Base-by-base conservation (phyloP, 1,139 yeast genomes). In the Kodamaea plutei region DNA sequence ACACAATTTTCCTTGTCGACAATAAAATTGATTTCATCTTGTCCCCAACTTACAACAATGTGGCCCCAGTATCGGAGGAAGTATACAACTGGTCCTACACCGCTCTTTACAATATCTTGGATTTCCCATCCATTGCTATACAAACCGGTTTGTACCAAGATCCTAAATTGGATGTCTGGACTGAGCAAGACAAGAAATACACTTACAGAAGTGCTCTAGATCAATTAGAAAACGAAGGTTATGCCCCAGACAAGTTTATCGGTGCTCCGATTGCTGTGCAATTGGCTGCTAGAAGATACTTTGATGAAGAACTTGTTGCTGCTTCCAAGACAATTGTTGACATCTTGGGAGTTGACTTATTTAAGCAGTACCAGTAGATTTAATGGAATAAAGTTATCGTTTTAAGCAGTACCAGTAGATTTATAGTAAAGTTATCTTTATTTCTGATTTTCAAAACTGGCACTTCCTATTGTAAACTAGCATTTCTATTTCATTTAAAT, bases 71-170 rank as follows among this genome's bases (percentile, higher is more conserved):
- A 30, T 76, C 79, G 11, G 79, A 74, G 28, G 70, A 73, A 32
- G 72, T 82, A 8, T 73, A 71, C 50, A 79, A 80, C 56, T 82
- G 93, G 91, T 80, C 85, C 4, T 82, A 81, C 58, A 80, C 88
- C 8, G 56, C 84, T 1, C 68, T 81, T 42, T 82, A 76, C 67
- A 80, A 79, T 50, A 50, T 79, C 34, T 56, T 79, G 41, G 87
- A 80, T 49, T 64, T 75, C 45, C 83, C 87, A 28, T 67, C 79
- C 23, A 68, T 78, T 36, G 67, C 68, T 2, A 61, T 76, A 55
- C 85, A 82, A 47, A 71, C 84, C 6, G 81, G 83, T 9, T 53
- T 77, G 40, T 63, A 54, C 47, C 84, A 76, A 47, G 84, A 79
- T 48, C 73, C 73, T 10, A 31, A 42, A 6, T 34, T 59, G 23